These are phyloP conservation scores for Populus euphratica DNA, from an alignment of 345 rosid species.

Conservation along the genomic window DNA sequence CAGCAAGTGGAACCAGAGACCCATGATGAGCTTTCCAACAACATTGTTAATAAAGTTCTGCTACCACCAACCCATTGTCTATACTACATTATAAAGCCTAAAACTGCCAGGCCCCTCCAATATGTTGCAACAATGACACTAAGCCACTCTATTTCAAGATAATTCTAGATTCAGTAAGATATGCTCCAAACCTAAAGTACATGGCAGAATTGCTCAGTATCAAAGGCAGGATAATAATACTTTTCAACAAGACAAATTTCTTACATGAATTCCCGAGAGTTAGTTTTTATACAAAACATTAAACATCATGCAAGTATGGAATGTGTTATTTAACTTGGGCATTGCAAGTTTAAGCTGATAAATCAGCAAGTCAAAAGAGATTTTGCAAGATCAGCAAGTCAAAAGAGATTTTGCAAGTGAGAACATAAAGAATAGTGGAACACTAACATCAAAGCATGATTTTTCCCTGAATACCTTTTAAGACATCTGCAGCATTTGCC, in stretches of 20 bases:
- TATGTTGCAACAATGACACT: not conserved
- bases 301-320: not conserved
- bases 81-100: conserved; percentile 2
- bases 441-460: not conserved
- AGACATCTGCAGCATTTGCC: conserved; percentile 43
- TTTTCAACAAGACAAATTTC: not conserved
- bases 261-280: not conserved
- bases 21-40: not conserved
- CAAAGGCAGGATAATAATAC: not conserved
- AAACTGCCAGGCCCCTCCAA: conserved; percentile 7
- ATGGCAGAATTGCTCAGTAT: not conserved
- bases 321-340: not conserved
- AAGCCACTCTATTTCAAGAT: not conserved
- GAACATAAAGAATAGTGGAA: not conserved
- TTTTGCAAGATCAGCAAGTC: too few relatives aligned
- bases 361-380: not conserved
- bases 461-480: conserved; percentile 47
- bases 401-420: not conserved
- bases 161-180: not conserved
- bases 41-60: not conserved
- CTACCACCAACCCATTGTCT: not conserved
- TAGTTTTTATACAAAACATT: not conserved
- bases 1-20: not conserved
- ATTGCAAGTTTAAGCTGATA: not conserved
- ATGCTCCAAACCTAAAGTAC: not conserved